Evolutionary conservation across 83 land plant genomes (phyloP).

Genomic region (Diphasiastrum complanatum): DNA sequence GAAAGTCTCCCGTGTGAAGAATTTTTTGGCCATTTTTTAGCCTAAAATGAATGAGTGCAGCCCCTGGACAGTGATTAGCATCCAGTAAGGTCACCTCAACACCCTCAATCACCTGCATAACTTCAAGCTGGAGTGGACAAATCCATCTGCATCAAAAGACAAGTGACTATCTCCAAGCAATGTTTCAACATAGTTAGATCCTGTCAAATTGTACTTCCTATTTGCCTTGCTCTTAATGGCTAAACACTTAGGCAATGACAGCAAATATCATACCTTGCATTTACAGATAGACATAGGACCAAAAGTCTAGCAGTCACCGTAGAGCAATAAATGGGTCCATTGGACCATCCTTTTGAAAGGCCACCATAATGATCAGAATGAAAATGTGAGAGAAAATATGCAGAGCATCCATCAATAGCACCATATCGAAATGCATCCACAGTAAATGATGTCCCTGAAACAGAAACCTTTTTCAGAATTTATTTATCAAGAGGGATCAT

Average conservation of each 20-base stretch:
- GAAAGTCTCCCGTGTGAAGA: conserved; percentile 73
- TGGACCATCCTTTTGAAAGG: conserved; percentile 46
- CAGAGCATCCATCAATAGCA: conserved; percentile 49
- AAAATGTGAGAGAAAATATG: conserved; percentile 62
- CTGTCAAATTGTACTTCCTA: too few species aligned
- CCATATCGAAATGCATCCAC: conserved; percentile 71
- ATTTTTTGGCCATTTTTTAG: conserved; percentile 34
- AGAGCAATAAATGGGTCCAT: conserved; percentile 68
- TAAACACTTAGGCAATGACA: background rate
- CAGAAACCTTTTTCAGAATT: background rate
- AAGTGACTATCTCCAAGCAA: background rate
- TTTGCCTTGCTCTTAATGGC: too few species aligned
- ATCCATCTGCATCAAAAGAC: conserved; percentile 35
- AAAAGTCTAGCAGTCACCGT: conserved; percentile 54
- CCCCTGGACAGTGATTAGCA: conserved; percentile 77
- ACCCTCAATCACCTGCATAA: conserved; percentile 39
- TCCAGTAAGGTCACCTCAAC: conserved; percentile 52
- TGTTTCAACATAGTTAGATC: too few species aligned
- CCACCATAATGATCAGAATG: conserved; percentile 73
- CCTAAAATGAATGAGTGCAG: conserved; percentile 51
- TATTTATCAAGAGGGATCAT: too few species aligned
- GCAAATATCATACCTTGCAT: conserved; percentile 34
- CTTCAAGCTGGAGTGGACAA: conserved; percentile 38
- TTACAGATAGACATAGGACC: conserved; percentile 39
- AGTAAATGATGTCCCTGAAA: conserved; percentile 50